Base-by-base conservation (phyloP, 148 eudicot species). In the Amaranthus hypochondriacus region DNA sequence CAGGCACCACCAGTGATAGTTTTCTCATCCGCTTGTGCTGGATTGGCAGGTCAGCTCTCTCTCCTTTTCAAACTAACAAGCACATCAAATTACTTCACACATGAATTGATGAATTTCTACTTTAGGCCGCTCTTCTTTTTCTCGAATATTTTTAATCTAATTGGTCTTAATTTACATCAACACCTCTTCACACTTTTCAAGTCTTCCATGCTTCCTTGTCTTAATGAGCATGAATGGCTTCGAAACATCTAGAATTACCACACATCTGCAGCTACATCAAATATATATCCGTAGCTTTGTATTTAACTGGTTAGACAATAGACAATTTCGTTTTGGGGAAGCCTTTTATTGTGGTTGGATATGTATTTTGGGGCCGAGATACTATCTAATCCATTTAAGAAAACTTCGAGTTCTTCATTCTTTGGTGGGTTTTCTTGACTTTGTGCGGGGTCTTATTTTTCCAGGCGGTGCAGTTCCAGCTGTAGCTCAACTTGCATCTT, bases 1-100 rank as follows among this genome's bases (percentile, higher is more conserved):
- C 88, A 93, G 97, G 91, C 87, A 63, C 97, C 97, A 9, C 96
- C 97, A 46, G 93, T 94, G 76, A 89, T 94, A 78, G 86, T 94
- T 69, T 91, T 94, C 82, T 94, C 98, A 56, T 91, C 97, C 52
- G 97, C 89, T 65, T 94, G 98, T 85, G 96, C 98, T 66, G 98
- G 98, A 48, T 69, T 94, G 69, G 90, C 89, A 85, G 98, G 97
- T 91, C 48, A 75, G 82, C 13, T 12, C 73, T 58, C 66, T 55
- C 55, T 59, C 62, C 67, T 72, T 56, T 9, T 15, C 39, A 4
- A 48, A 9, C 64, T 43, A 2, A 21, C 55, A 59, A 4, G 48
- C 15, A 59, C 39, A 21, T 21, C 4, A 4, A 56, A 7, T 11
- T 63, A 4, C 69, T 15, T 28, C 62, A 3, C 50, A 15, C n/a